Evolutionary conservation across 2,329 filamentous ascomycete species (phyloP), one percentile per base, ranked within the genome.

Genomic region (Botryosphaeria dothidea): DNA sequence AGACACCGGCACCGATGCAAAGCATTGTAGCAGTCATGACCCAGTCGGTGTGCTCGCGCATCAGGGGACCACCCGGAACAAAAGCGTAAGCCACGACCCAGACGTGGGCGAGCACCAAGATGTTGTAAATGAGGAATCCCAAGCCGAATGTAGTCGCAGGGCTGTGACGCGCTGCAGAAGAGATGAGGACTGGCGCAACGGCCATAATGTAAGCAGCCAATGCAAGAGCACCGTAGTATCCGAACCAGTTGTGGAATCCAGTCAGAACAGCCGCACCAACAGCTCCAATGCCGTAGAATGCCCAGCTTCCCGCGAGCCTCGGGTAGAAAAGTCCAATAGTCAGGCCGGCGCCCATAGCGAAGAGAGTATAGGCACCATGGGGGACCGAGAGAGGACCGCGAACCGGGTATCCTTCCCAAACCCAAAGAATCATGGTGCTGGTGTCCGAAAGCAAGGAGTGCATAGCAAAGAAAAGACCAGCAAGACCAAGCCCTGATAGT

Each of bases 21-120:
- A 92, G 76, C 91, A 98, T 96, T 73, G 86, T 96, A 7, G 86
- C 86, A 5, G 87, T 85, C 92, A 98, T 96, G 73, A 99, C 85
- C 91, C 93, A 97, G 75, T 98, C 94, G 1, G 93, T 99, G 74
- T 90, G 93, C 77, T 99, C 95, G 49, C 95, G 90, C 48, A 99
- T 91, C 0, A 97, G 85, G 3, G 92, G 92, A 1, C 95, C 95
- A 60, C 95, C 95, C 1, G 95, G 95, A 3, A 99, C 95, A 71
- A 99, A 99, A 13, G 95, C 95, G 73, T 99, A 99, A 2, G 95
- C 95, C 11, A 99, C 95, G 38, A 97, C 91, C 95, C 95, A 99
- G 64, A 97, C 93, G 74, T 98, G 94, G 83, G 97, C 97, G n/a
- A 99, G 86, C 4, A 97, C 90, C 81, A 98, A 81, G 72, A 98